Base-by-base conservation (phyloP, 2,329 filamentous ascomycete genomes). In the Trichoderma sp. region DNA sequence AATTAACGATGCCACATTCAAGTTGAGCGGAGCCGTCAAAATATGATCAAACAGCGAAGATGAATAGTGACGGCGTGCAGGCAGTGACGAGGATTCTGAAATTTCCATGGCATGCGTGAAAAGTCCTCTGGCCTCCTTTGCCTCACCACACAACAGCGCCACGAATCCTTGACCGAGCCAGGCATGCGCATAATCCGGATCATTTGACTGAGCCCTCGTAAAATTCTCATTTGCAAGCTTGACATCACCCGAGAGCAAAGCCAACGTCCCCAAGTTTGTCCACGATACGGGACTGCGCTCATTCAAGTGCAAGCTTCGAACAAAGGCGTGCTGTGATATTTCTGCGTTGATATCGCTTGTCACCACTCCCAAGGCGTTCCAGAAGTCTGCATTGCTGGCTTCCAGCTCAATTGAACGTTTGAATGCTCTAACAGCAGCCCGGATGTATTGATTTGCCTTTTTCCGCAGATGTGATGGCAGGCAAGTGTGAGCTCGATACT, bases 61-160 rank as follows among this genome's bases (percentile, higher is more conserved):
- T 0, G 93, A 86, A 77, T 94, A 98, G 77, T 95, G 92, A 35
- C 90, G 88, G 77, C 94, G 92, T 0, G 91, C 89, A 5, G 93
- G 83, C 2, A 90, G 78, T 0, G 91, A 90, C 0, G 92, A 91
- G 0, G 93, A 91, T 71, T 93, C 92, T 0, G 93, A 90, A 60
- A 99, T 95, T 72, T 97, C 94, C 82, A 97, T 96, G 0, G 96
- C 95, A 77, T 99, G 96, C 1, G 92, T 94, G 76, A 97, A 97
- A 11, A 98, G 87, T 13, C 90, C 89, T 27, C 93, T 86, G 1
- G 95, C 94, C 80, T 97, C 94, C 71, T 87, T 89, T 0, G 82
- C 74, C 71, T 97, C 91, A 1, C 92, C 94, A 61, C 88, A 87
- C 33, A 95, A 82, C 19, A 94, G 84, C 4, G 96, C 94, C 64